Base-by-base conservation (phyloP, 164 flowering plant species). In the Warburgia ugandensis region DNA sequence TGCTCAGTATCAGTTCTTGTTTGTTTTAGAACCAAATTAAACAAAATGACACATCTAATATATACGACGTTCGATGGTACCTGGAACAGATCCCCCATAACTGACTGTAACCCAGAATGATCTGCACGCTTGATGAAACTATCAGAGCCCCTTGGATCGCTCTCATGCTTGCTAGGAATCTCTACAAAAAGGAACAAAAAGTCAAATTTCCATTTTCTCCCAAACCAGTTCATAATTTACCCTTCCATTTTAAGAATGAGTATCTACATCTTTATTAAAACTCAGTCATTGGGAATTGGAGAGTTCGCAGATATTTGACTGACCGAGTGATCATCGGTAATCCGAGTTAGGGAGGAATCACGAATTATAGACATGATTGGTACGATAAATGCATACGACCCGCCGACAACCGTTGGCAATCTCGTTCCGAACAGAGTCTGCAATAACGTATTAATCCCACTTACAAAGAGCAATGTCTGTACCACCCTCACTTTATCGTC, bases 71-170 rank as follows among this genome's bases (percentile, higher is more conserved):
- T 5, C 27, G 27, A 3, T 11, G 31, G 13, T 64, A 94, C 99
- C 97, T 83, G 62, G 99, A 86, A 57, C 82, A 89, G 30, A 94
- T 81, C 16, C 86, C 99, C 99, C 99, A 94, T 20, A 89, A 59
- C 55, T 89, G 97, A 65, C 99, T 89, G 61, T 72, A 94, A 0
- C 99, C 99, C 59, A 94, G 67, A 35, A 94, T 81, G 19, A 89
- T 89, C 69, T 94, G 97, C 59, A 94, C 65, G 60, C 97, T 94
- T 48, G 99, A 89, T 55, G 96, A 75, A 20, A 86, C 97, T 26
- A 94, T 94, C 22, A 94, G 64, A 42, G 99, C 96, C 36, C 99
- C 99, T 76, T 94, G 99, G 27, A 83, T 77, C 29, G 97, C 97
- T 63, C 95, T 74, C 88, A 94, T 84, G 17, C 94, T 83, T 54